Conservation (phyloP, 345 rosid species). For the Citrus inodora region DNA sequence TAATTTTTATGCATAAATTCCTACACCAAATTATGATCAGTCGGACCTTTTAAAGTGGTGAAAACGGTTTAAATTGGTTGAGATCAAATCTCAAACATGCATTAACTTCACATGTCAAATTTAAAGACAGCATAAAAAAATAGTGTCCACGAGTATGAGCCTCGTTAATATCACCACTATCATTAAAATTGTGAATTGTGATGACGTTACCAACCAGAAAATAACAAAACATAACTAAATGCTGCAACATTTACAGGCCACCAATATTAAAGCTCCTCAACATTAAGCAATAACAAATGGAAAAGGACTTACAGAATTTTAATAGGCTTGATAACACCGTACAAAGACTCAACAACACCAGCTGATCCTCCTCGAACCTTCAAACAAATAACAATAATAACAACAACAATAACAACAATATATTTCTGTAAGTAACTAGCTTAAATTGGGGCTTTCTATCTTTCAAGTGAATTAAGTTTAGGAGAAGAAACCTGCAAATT, state of each 20-base stretch:
- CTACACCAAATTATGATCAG: no score
- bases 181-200: background rate
- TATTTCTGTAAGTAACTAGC: background rate
- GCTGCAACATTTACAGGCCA: background rate
- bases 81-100: no score
- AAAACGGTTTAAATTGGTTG: no score
- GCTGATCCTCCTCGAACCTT: slow-evolving; percentile 94
- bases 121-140: no score
- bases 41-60: no score
- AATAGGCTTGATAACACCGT: slow-evolving; percentile 80
- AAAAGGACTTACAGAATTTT: slow-evolving; percentile 44
- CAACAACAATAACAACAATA: no score
- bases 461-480: background rate
- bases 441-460: background rate
- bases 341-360: slow-evolving; percentile 76
- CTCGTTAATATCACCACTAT: background rate
- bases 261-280: background rate
- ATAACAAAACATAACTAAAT: background rate
- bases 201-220: background rate
- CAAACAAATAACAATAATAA: background rate
- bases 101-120: no score
- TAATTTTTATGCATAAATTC: no score
- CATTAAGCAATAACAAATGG: background rate
- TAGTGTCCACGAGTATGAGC: no score
- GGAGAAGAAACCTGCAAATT: slow-evolving; percentile 58